These are phyloP conservation scores for Yamadazyma sp. DNA, from an alignment of 805 yeast species.

Conservation along the genomic window DNA sequence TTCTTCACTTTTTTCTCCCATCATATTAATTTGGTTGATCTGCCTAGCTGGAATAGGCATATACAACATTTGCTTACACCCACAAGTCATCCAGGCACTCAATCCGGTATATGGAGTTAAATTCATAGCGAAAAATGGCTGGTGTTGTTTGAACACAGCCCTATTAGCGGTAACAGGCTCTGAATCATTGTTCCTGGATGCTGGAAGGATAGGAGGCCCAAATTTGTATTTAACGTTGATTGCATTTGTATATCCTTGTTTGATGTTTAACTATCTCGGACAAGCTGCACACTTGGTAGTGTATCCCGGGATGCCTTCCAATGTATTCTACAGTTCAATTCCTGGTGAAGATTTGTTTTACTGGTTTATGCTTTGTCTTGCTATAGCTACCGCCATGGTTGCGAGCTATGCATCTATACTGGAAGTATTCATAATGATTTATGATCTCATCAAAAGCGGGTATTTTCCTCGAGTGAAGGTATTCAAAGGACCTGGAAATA, in stretches of 20 bases:
- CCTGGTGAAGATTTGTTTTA: conserved; percentile 51
- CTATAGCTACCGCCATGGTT: conserved; percentile 55
- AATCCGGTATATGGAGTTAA: conserved; percentile 53
- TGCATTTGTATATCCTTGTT: conserved; percentile 49
- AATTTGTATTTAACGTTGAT: conserved; percentile 51
- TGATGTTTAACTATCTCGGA: conserved; percentile 55
- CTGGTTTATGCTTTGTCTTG: conserved; percentile 53
- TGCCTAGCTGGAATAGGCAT: conserved; percentile 47
- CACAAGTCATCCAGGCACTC: conserved; percentile 46
- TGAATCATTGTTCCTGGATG: conserved; percentile 66
- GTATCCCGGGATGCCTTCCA: conserved; percentile 39
- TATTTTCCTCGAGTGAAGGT: conserved; percentile 53
- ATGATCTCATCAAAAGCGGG: conserved; percentile 53
- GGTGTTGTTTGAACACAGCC: conserved; percentile 49
- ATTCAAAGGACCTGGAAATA: conserved; percentile 49
- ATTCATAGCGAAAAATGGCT: conserved; percentile 38
- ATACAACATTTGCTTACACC: conserved; percentile 43
- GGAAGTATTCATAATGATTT: conserved; percentile 52
- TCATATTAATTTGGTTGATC: conserved; percentile 51
- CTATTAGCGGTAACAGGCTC: conserved; percentile 59
- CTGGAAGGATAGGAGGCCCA: conserved; percentile 53
- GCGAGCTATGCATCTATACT: conserved; percentile 62
- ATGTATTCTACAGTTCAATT: conserved; percentile 48
- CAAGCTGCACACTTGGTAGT: conserved; percentile 51
- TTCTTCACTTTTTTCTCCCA: conserved; percentile 53